Conservation (phyloP, 805 yeast species). For the Metschnikowia lochheadii region DNA sequence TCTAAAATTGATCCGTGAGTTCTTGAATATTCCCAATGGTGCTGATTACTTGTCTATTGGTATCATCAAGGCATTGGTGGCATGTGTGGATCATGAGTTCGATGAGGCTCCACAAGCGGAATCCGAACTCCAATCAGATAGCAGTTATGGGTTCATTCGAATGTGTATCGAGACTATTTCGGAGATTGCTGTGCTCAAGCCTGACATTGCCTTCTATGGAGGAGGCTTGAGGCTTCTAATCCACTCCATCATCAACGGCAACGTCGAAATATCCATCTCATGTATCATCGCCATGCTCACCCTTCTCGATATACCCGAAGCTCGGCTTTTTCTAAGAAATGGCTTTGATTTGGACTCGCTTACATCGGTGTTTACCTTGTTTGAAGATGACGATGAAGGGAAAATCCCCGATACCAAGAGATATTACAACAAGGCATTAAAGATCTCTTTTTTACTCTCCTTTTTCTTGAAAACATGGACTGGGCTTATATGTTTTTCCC, state of each 20-base stretch:
- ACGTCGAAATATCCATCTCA: slow-evolving; percentile 17
- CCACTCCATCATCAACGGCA: slow-evolving; percentile 30
- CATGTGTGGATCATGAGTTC: slow-evolving; percentile 49
- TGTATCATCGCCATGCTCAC: slow-evolving; percentile 46
- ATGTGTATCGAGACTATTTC: slow-evolving; percentile 42
- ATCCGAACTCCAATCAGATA: background rate
- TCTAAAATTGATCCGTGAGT: slow-evolving; percentile 60
- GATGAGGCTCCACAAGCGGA: slow-evolving; percentile 6
- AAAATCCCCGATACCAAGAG: slow-evolving; percentile 8
- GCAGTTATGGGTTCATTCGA: slow-evolving; percentile 9
- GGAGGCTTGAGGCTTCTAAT: slow-evolving; percentile 51
- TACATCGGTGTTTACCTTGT: slow-evolving; percentile 68
- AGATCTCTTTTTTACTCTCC: slow-evolving; percentile 55
- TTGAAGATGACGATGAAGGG: slow-evolving; percentile 29
- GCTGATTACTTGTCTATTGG: slow-evolving; percentile 53
- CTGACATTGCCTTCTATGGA: slow-evolving; percentile 43
- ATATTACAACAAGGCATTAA: slow-evolving; percentile 44
- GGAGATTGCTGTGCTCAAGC: slow-evolving; percentile 36
- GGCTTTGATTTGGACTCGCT: slow-evolving; percentile 62
- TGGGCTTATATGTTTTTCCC: slow-evolving; percentile 66
- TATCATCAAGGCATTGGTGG: slow-evolving; percentile 60
- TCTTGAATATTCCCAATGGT: slow-evolving; percentile 52
- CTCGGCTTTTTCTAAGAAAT: slow-evolving; percentile 51
- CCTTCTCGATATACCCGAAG: slow-evolving; percentile 53
- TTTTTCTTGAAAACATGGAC: slow-evolving; percentile 66